Percentiles rank a stretch among this genome's conserved stretches.
Evolutionary conservation across 2,329 filamentous ascomycete species (phyloP).

Genomic region (Fusarium mangiferae): DNA sequence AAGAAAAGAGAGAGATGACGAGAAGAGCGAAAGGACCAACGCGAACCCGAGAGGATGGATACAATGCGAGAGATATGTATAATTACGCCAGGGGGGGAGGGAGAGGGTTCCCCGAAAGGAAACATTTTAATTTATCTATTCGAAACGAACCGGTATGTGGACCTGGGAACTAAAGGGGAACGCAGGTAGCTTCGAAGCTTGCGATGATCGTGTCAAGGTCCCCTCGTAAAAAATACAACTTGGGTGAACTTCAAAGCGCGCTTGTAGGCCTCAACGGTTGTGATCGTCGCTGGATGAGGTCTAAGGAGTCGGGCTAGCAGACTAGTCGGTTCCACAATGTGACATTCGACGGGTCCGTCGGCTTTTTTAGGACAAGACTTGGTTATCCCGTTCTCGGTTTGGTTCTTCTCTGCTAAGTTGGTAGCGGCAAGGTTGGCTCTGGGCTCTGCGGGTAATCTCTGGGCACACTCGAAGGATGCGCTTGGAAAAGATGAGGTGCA

Average conservation of each 20-base stretch:
- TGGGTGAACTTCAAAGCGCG: background rate
- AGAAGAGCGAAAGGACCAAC: background rate
- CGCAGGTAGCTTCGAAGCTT: background rate
- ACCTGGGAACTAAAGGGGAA: background rate
- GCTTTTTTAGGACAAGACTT: background rate
- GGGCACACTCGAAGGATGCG: background rate
- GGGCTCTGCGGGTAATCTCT: background rate
- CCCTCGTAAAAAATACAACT: background rate
- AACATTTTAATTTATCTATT: background rate
- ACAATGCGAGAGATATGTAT: conserved; percentile 14
- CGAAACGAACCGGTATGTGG: background rate
- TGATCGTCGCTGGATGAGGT: background rate
- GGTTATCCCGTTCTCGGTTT: background rate
- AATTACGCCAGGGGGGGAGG: background rate
- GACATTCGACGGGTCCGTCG: background rate
- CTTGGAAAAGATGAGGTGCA: background rate
- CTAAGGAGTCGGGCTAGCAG: background rate
- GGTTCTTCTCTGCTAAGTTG: background rate
- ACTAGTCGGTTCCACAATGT: background rate
- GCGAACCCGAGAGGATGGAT: conserved; percentile 8
- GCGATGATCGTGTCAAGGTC: background rate
- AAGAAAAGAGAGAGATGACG: background rate
- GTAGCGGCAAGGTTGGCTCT: background rate
- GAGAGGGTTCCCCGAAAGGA: background rate
- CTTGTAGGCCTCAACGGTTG: background rate